These are phyloP conservation scores for Diutina rugosa DNA, from an alignment of 1,139 yeast genomes.

Conservation along the genomic window DNA sequence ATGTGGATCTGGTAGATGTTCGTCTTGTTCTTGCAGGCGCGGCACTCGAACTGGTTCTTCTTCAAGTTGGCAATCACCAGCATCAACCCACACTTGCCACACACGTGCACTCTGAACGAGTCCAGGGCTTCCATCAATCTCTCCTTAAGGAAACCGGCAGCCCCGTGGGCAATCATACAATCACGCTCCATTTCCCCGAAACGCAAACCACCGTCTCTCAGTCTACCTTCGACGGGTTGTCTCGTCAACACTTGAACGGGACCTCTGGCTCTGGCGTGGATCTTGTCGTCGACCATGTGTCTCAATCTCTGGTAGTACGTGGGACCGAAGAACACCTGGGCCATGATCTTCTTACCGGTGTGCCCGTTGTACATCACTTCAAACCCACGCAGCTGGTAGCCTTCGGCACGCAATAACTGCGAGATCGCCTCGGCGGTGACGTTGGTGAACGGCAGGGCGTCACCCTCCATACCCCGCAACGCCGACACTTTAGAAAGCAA, in stretches of 20 bases:
- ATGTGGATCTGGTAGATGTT: slow-evolving; percentile 94
- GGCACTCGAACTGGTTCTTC: slow-evolving; percentile 95
- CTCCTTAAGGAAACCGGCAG: slow-evolving; percentile 94
- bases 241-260: slow-evolving; percentile 97
- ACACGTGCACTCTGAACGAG: slow-evolving; percentile 94
- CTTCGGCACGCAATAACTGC: slow-evolving; percentile 81
- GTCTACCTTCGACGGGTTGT: slow-evolving; percentile 99
- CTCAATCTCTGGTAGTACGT: slow-evolving; percentile 96
- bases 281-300: slow-evolving; percentile 99
- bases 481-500: slow-evolving; percentile 90
- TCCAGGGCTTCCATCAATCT: slow-evolving; percentile 98
- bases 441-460: slow-evolving; percentile 96
- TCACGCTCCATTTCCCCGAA: slow-evolving; percentile 99
- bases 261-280: slow-evolving; percentile 98
- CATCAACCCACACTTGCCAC: slow-evolving; percentile 98
- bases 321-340: slow-evolving; percentile 97
- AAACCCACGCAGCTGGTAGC: slow-evolving; percentile 96
- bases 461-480: slow-evolving; percentile 93
- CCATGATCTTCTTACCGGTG: slow-evolving; percentile 95
- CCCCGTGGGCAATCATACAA: slow-evolving; percentile 99
- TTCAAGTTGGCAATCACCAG: slow-evolving; percentile 92
- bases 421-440: slow-evolving; percentile 97
- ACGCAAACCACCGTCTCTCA: slow-evolving; percentile 98
- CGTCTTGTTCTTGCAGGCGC: slow-evolving; percentile 96
- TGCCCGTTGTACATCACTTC: slow-evolving; percentile 98